Evolutionary conservation across 805 yeast genomes (phyloP), one percentile per base, ranked within the genome.

Genomic region (Wickerhamomyces subpelliculosus): DNA sequence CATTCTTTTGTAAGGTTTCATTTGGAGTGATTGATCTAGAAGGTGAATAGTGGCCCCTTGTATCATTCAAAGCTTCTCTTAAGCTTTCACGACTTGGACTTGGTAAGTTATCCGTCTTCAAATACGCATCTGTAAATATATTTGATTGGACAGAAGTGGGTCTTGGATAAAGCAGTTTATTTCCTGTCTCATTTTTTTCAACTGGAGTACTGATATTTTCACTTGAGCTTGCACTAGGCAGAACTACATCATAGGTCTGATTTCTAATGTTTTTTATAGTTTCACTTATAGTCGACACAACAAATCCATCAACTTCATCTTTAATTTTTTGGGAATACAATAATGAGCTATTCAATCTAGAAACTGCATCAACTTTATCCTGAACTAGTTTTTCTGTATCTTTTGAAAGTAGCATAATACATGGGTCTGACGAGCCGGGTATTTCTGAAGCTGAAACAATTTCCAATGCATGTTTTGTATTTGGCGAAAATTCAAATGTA

Each of bases 291-390:
- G 81, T 67, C 27, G 65, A 60, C 21, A 84, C 59, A 3, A 88
- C 88, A 51, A 78, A 62, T 17, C 61, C 69, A 52, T 87, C 93
- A 4, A 87, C 84, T 57, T 89, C 96, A 37, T 71, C 74, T 37
- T 85, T 83, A 35, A 88, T 78, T 49, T 78, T 80, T 45, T 82
- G 82, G 17, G 84, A 78, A 55, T 82, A 87, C 39, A 81, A 76
- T 42, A 85, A 65, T 3, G 86, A 75, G 43, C 88, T 83, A 12
- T 85, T 80, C 38, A 84, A 67, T 51, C 96, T 66, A 14, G 76
- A 65, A 16, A 87, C 70, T 0, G 84, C 70, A 37, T 81, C 86
- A 3, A 85, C 69, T 57, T 89, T 89, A 14, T 72, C 75, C 35
- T 67, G 67, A 1, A 80, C 78, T 19, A 82, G 50, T 0, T 54